Conservation (phyloP, 345 rosid species). For the Mallotus nudiflorus region DNA sequence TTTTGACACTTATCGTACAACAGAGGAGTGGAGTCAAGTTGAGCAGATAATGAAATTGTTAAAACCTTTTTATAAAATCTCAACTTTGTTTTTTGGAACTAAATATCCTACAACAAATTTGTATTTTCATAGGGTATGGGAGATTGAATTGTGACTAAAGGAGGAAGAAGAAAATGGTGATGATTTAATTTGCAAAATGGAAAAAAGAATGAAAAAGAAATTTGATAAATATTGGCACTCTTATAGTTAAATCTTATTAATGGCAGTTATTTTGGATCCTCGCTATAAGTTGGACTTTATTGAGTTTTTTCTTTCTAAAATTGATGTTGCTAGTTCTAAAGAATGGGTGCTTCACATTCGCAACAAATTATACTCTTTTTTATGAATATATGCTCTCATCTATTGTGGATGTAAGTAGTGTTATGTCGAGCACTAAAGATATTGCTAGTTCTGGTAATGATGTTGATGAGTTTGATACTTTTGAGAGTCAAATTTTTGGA, state of each 20-base stretch:
- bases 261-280: background rate
- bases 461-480: background rate
- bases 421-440: background rate
- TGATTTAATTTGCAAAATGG: background rate
- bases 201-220: background rate
- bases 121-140: background rate
- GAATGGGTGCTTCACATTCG: background rate
- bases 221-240: background rate
- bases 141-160: background rate
- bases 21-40: background rate
- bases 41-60: background rate
- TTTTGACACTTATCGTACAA: background rate
- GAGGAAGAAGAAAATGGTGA: background rate
- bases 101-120: background rate
- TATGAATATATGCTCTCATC: background rate
- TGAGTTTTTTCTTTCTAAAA: background rate
- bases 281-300: background rate
- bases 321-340: background rate
- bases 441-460: background rate
- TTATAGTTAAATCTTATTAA: background rate
- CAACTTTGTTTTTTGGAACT: background rate
- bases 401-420: background rate
- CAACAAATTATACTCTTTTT: background rate
- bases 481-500: background rate
- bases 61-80: background rate